Base-by-base conservation (phyloP, 2,329 filamentous ascomycete genomes). In the Aspergillus caelatus region DNA sequence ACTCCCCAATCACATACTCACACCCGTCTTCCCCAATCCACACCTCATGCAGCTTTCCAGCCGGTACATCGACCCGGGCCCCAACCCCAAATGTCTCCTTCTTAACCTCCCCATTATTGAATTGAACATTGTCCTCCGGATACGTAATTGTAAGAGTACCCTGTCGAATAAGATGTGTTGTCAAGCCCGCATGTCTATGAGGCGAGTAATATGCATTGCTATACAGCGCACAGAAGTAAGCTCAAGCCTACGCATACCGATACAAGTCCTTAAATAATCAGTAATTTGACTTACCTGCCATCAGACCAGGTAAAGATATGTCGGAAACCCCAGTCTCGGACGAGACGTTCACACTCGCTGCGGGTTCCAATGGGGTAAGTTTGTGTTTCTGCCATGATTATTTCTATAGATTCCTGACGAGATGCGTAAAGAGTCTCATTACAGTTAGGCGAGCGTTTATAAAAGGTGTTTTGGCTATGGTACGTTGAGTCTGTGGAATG, bases 241-340 rank as follows among this genome's bases (percentile, higher is more conserved):
- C 34, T 14, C 14, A 16, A 36, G 34, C 14, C 34, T 14, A 36
- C 14, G 14, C 12, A 36, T 36, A 36, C 34, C 34, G 32, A 34
- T 34, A 12, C 34, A 16, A 36, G 34, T 7, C 14, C 34, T 36
- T 36, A 7, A 36, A 16, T 23, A 36, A 16, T n/a, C 4, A 1
- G 28, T 10, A 12, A n/a, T 19, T 32, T 32, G 26, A 36, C 79
- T 67, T 79, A 87, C 85, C 84, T 83, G 56, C 82, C 76, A 73
- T 89, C 86, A 1, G 81, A 82, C 86, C 86, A 89, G 4, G 86
- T 88, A 68, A 88, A 89, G 68, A 88, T 84, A 68, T 85, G 82
- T 11, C 68, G 66, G 73, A 88, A 89, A 1, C 87, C 87, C 86
- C 86, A 88, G 10, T 80, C 80, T 43, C 79, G 78, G 10, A 89